Conservation (phyloP, 2,329 filamentous ascomycete genomes). For the Diaporthe ilicicola region DNA sequence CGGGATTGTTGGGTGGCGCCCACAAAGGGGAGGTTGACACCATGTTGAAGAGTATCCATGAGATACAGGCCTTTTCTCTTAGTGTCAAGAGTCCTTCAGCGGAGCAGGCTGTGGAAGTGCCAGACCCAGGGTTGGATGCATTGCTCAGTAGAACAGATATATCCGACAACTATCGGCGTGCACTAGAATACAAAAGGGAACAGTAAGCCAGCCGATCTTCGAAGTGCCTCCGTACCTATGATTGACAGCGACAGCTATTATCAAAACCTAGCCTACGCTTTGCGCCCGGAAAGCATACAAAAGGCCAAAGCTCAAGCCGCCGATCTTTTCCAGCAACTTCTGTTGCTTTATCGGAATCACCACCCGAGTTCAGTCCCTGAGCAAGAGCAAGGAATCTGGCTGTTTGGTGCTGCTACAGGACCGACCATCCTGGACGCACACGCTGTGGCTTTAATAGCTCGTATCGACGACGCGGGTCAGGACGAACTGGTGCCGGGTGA, state of each 20-base stretch:
- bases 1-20: not conserved
- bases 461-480: slow-evolving; percentile 32
- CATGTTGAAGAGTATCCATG: slow-evolving; percentile 30
- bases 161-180: slow-evolving; percentile 12
- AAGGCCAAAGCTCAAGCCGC: slow-evolving; percentile 21
- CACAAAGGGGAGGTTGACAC: slow-evolving; percentile 21
- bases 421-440: slow-evolving; percentile 25
- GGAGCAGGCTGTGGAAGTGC: slow-evolving; percentile 28
- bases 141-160: slow-evolving; percentile 25
- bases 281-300: slow-evolving; percentile 13
- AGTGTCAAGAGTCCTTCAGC: slow-evolving; percentile 26
- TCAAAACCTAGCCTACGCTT: slow-evolving; percentile 4
- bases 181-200: slow-evolving; percentile 19
- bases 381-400: slow-evolving; percentile 7
- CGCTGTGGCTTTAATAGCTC: slow-evolving; percentile 6
- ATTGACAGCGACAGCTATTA: slow-evolving; percentile 30
- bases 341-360: not conserved
- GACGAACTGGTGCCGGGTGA: slow-evolving; percentile 32
- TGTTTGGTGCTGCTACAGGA: slow-evolving; percentile 17
- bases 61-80: slow-evolving; percentile 31
- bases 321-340: slow-evolving; percentile 17
- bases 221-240: not conserved
- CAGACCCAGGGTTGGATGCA: slow-evolving; percentile 28
- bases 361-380: not conserved
- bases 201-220: not conserved